Evolutionary conservation across 768 basidiomycete genomes (phyloP).

Genomic region (Cystofilobasidium macerans): DNA sequence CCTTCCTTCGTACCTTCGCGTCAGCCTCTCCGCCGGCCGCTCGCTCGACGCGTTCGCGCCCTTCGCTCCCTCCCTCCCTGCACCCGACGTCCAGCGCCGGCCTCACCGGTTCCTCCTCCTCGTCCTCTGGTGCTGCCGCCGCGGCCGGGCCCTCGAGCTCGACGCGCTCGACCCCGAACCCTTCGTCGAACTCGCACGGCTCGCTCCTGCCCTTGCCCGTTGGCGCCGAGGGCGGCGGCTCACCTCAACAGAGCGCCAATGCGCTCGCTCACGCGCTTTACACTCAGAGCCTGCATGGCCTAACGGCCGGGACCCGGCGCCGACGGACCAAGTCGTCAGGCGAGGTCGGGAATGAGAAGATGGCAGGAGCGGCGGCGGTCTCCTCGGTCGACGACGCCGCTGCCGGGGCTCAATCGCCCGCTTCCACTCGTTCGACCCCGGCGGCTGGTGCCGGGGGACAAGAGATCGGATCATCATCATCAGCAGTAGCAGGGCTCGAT

Average conservation of each 20-base stretch:
- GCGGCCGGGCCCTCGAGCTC: no score
- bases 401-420: no score
- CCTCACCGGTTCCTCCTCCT: neutral
- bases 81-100: neutral
- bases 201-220: neutral
- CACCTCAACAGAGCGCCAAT: constrained; percentile 19
- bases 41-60: constrained; percentile 18
- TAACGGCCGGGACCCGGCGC: neutral
- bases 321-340: constrained; percentile 19
- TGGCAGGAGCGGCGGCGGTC: no score
- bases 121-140: no score
- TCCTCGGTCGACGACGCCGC: no score
- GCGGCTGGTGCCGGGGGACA: no score
- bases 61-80: constrained; percentile 15
- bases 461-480: no score
- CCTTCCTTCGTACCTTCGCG: neutral
- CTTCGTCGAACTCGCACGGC: no score
- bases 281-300: constrained; percentile 17
- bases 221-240: neutral
- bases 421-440: no score
- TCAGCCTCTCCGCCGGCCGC: neutral
- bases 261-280: constrained; percentile 25
- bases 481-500: no score
- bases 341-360: neutral
- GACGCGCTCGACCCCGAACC: neutral